Conservation (phyloP, 352 stramenopile genomes). For the Globisporangium solare region DNA sequence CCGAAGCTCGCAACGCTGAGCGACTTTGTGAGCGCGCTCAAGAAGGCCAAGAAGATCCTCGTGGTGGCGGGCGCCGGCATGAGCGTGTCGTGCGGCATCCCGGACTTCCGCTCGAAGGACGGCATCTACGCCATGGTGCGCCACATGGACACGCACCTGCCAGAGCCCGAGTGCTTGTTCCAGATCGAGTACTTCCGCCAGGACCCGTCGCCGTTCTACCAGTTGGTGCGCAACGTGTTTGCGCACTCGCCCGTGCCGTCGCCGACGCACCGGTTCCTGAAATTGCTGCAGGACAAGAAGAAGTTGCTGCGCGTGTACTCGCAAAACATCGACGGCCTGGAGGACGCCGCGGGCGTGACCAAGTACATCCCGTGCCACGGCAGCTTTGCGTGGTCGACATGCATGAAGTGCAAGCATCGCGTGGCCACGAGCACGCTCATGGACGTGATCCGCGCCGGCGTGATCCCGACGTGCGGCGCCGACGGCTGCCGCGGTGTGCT, state of each 20-base stretch:
- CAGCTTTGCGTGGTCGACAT: constrained; percentile 87
- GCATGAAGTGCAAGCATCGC: constrained; percentile 81
- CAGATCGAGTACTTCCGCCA: constrained; percentile 96
- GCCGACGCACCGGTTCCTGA: constrained; percentile 94
- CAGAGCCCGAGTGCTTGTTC: constrained; percentile 97
- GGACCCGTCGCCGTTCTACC: constrained; percentile 95
- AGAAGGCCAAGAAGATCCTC: constrained; percentile 83
- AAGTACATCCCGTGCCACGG: constrained; percentile 94
- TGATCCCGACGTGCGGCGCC: constrained; percentile 64
- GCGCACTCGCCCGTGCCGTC: constrained; percentile 79
- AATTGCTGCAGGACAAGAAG: constrained; percentile 85
- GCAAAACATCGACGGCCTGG: constrained; percentile 98
- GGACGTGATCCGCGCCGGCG: constrained; percentile 66
- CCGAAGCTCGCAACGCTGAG: constrained; percentile 39
- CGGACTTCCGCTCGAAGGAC: constrained; percentile 95
- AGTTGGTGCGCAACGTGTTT: constrained; percentile 88
- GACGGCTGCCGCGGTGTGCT: constrained; percentile 88
- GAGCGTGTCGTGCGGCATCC: constrained; percentile 96
- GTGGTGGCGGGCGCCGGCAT: constrained; percentile 92
- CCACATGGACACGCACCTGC: constrained; percentile 84
- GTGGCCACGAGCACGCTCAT: constrained; percentile 50
- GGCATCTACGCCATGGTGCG: constrained; percentile 83
- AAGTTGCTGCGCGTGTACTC: constrained; percentile 94
- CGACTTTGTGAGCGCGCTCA: constrained; percentile 69
- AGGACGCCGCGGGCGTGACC: constrained; percentile 89